These are phyloP conservation scores for Spongispora temasekensis DNA, from an alignment of 1,284 basidiomycete genomes.

Conservation along the genomic window DNA sequence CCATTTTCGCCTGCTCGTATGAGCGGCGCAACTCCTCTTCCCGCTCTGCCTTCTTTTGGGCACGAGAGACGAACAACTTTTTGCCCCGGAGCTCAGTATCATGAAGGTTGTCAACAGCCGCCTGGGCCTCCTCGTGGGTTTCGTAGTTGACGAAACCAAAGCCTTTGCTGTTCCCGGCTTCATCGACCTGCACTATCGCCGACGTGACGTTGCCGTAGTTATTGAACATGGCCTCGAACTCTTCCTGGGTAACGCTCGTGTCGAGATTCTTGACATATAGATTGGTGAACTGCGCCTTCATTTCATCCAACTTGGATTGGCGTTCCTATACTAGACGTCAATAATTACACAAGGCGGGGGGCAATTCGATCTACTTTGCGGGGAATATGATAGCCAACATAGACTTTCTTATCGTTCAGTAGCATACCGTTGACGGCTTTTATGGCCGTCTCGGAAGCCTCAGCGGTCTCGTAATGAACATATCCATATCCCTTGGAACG, in stretches of 20 bases:
- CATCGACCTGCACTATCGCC: conserved; percentile 79
- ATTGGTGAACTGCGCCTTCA: conserved; percentile 97
- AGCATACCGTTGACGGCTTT: conserved; percentile 99
- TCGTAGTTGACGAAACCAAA: conserved; percentile 99
- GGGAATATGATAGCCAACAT: conserved; percentile 96
- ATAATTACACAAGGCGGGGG: neutral
- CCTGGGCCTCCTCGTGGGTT: conserved; percentile 88
- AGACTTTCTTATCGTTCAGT: conserved; percentile 99
- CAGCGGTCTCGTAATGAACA: conserved; percentile 98
- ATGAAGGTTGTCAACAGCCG: conserved; percentile 89
- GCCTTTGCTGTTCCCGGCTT: conserved; percentile 91
- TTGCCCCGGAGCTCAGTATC: conserved; percentile 86
- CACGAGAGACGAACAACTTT: conserved; percentile 95
- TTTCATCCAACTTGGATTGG: conserved; percentile 97
- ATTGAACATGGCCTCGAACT: conserved; percentile 85
- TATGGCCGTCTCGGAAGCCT: conserved; percentile 96
- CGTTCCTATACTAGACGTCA: conserved; percentile 62
- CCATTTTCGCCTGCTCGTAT: conserved; percentile 96
- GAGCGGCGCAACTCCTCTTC: conserved; percentile 95
- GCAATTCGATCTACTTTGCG: conserved; percentile 70
- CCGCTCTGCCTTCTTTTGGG: conserved; percentile 98
- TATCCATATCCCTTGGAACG: conserved; percentile 97
- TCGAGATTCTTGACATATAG: conserved; percentile 99
- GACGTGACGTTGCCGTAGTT: conserved; percentile 89
- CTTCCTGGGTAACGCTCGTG: conserved; percentile 80